Conservation (phyloP, 305 asterid genomes). For the Fraxinus paxiana region DNA sequence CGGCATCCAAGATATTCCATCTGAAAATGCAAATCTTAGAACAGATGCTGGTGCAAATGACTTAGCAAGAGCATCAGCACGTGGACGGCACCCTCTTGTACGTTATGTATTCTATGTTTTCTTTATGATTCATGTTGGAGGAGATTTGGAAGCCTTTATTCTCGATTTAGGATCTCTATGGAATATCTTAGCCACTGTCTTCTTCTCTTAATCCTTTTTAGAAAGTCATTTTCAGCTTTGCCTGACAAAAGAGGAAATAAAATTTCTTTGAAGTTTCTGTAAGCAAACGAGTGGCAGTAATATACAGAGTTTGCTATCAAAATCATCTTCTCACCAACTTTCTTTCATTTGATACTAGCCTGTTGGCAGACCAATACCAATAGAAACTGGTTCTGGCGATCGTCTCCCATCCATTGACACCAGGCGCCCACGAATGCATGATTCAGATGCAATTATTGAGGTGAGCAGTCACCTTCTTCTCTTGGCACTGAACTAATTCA, state of each 20-base stretch:
- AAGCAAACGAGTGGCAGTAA: background rate
- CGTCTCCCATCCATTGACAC: constrained; percentile 87
- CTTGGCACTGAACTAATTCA: constrained; percentile 10
- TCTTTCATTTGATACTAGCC: constrained; percentile 49
- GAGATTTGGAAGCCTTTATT: background rate
- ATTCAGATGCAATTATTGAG: constrained; percentile 78
- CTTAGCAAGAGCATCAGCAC: constrained; percentile 50
- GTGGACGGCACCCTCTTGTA: constrained; percentile 59
- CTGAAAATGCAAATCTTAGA: constrained; percentile 51
- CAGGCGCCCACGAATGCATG: constrained; percentile 80
- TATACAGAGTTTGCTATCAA: background rate
- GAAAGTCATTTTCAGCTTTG: background rate
- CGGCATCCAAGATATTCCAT: constrained; percentile 58
- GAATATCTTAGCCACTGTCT: background rate
- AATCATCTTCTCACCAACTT: constrained; percentile 24
- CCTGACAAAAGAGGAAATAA: background rate
- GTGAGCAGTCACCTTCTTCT: constrained; percentile 33
- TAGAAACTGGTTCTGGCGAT: constrained; percentile 78
- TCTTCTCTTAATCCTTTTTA: constrained; percentile 4
- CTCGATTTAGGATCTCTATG: background rate
- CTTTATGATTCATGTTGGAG: constrained; percentile 3
- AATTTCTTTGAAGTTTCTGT: background rate
- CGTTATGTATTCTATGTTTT: constrained; percentile 22
- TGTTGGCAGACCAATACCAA: constrained; percentile 87
- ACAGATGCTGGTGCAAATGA: constrained; percentile 58